Base-by-base conservation (phyloP, 768 basidiomycete species). In the Naganishia vishniacii region DNA sequence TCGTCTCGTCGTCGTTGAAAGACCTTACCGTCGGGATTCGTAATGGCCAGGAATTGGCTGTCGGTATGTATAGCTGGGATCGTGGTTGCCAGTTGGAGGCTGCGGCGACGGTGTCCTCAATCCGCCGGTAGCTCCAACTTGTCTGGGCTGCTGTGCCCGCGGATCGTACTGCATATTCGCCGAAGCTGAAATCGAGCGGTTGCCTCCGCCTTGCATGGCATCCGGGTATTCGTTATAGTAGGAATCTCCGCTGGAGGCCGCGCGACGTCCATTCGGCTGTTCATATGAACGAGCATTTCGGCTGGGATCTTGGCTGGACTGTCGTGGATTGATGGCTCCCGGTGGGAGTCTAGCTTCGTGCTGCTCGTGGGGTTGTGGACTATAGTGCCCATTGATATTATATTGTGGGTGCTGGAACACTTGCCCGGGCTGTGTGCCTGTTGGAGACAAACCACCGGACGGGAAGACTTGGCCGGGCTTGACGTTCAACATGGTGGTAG, bases 391-490 rank as follows among this genome's bases (percentile, higher is more conserved):
- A 13, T 29, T 53, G 48, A 26, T 44, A 31, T 4, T 47, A 15
- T 44, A 45, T 31, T 51, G 47, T 8, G 48, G 63, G 40, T 59
- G 67, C 25, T 61, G 46, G 31, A 53, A 56, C 40, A 51, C 45
- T 46, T 56, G 65, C 0, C 32, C 61, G 8, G 59, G 44, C 37
- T 56, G 61, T 11, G 34, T 60, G 31, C 48, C 53, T 1, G 18
- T 48, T 1, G 59, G 40, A 23, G 60, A 58, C 51, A 41, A 64
- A 23, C 37, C 59, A 58, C 41, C 70, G 62, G 62, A 68, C 59
- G 62, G 28, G 56, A 68, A 68, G 26, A 66, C 63, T 34, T 68
- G 67, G 25, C 73, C 77, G n/a, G 72, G 75, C 56, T 73, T 72
- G 12, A 71, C 70, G 46, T 59, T 63, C 46, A 64, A 40, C 41